Evolutionary conservation across 345 rosid species (phyloP).

Genomic region (Schrenkiella parvula): DNA sequence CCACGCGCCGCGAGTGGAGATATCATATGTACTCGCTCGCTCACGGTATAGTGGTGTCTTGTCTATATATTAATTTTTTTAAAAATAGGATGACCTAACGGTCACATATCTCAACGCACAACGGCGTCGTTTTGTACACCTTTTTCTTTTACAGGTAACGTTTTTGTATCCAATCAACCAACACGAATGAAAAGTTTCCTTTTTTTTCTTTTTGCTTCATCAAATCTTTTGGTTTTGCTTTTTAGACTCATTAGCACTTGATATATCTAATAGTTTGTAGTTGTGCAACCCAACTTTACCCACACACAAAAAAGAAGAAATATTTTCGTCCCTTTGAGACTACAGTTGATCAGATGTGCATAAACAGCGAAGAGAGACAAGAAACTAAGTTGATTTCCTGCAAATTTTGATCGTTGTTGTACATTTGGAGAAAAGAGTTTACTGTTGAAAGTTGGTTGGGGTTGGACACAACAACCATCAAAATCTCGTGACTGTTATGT

Average conservation of each 20-base stretch:
- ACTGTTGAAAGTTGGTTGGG: neutral
- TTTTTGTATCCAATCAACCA: neutral
- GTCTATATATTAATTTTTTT: neutral
- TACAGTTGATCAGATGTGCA: neutral
- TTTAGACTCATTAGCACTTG: neutral
- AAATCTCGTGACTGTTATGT: neutral
- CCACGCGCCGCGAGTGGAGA: conserved; percentile 27
- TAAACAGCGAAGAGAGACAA: neutral
- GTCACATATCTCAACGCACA: conserved; percentile 58
- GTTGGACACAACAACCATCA: neutral
- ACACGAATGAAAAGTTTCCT: neutral
- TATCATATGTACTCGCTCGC: conserved; percentile 32
- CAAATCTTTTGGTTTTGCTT: neutral
- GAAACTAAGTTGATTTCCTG: neutral
- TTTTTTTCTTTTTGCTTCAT: neutral
- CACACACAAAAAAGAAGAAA: neutral
- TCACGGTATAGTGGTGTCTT: conserved; percentile 24
- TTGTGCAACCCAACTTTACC: neutral
- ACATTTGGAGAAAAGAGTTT: neutral
- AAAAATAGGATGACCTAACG: conserved; percentile 42
- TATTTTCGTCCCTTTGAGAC: neutral
- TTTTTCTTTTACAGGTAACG: neutral
- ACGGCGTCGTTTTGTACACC: conserved; percentile 43
- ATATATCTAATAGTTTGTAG: neutral
- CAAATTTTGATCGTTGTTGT: neutral